Conservation (phyloP, 2,329 filamentous ascomycete species). For the Colletotrichum sp. region DNA sequence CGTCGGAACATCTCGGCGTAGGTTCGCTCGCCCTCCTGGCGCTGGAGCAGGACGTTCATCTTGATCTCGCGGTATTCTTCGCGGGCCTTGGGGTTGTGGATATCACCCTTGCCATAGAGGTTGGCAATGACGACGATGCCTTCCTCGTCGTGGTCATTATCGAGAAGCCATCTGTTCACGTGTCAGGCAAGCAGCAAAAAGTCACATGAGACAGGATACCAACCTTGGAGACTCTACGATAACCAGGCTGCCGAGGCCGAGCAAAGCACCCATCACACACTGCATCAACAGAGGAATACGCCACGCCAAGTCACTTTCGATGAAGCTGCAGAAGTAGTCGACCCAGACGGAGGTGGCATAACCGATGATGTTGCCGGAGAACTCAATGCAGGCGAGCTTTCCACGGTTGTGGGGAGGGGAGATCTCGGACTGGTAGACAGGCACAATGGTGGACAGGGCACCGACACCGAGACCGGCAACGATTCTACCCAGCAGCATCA, state of each 20-base stretch:
- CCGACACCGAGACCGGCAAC: constrained; percentile 87
- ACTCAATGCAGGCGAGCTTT: constrained; percentile 96
- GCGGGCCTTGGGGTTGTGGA: constrained; percentile 88
- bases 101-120: constrained; percentile 93
- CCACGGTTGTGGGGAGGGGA: constrained; percentile 96
- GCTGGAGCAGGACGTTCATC: constrained; percentile 92
- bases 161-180: constrained; percentile 81
- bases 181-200: not conserved
- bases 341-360: constrained; percentile 98
- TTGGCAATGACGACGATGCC: constrained; percentile 98
- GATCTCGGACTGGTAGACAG: constrained; percentile 93
- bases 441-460: constrained; percentile 88
- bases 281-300: constrained; percentile 89
- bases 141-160: constrained; percentile 98
- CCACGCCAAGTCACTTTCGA: constrained; percentile 86
- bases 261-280: constrained; percentile 88
- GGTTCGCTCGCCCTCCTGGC: constrained; percentile 91
- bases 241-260: constrained; percentile 85
- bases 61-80: constrained; percentile 99
- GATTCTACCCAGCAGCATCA: constrained; percentile 87
- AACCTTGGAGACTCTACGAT: constrained; percentile 97
- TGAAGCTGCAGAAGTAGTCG: constrained; percentile 95
- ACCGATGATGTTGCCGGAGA: constrained; percentile 94
- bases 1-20: constrained; percentile 95
- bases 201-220: constrained; percentile 23